Evolutionary conservation across 2,329 filamentous ascomycete species (phyloP).

Genomic region (Ophiocordyceps camponoti-saundersi): DNA sequence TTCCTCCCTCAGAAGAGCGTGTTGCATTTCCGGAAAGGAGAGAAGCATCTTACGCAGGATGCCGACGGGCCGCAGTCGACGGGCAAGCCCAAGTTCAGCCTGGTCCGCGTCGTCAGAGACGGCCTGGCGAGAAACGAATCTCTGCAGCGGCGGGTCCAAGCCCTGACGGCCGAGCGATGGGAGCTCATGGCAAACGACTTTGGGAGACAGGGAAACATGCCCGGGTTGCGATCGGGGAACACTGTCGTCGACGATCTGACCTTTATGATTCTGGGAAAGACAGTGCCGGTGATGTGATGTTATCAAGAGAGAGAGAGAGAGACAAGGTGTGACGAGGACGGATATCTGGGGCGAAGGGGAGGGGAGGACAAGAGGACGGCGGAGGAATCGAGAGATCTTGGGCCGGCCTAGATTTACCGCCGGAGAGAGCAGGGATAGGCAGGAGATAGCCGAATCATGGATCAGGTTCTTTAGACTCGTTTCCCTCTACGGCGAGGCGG

Average conservation of each 20-base stretch:
- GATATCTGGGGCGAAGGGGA: not conserved
- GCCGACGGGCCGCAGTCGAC: slow-evolving; percentile 10
- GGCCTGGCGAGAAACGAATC: too few relatives aligned
- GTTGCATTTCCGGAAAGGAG: slow-evolving; percentile 28
- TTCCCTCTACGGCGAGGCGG: too few relatives aligned
- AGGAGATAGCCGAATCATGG: not conserved
- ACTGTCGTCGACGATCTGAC: slow-evolving; percentile 22
- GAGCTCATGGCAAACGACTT: slow-evolving; percentile 20
- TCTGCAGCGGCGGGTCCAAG: slow-evolving; percentile 1
- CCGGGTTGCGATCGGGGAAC: slow-evolving; percentile 17
- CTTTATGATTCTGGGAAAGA: slow-evolving; percentile 7
- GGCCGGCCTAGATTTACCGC: slow-evolving; percentile 2
- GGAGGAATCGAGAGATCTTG: slow-evolving; percentile 1
- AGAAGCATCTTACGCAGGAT: slow-evolving; percentile 3
- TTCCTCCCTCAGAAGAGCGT: slow-evolving; percentile 32
- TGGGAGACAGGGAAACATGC: slow-evolving; percentile 15
- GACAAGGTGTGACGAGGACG: too few relatives aligned
- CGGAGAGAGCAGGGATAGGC: not conserved
- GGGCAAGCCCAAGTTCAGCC: slow-evolving; percentile 7
- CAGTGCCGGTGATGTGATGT: not conserved
- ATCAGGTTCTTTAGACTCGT: not conserved
- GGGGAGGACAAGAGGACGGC: not conserved
- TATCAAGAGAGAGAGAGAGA: too few relatives aligned
- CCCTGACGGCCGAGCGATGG: slow-evolving; percentile 17
- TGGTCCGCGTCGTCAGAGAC: not conserved